phyloP scores from a whole-genome alignment of 2,329 filamentous ascomycete species.

The Periglandula ipomoeae region DNA sequence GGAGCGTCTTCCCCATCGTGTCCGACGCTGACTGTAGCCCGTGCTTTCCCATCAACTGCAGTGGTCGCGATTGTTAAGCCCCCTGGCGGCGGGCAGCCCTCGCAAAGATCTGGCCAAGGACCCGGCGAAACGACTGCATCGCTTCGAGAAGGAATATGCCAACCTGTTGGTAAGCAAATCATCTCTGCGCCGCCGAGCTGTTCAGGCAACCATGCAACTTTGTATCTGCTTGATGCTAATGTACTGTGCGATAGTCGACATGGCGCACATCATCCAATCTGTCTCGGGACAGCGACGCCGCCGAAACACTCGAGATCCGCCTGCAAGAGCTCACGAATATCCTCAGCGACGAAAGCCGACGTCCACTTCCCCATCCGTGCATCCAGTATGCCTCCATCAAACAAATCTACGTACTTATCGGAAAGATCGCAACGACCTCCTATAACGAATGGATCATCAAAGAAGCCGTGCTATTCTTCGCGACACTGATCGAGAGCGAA shows the following conservation, averaged over 20 bases:
- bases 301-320: conserved; percentile 52
- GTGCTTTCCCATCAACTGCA: conserved; percentile 18
- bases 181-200: neutral
- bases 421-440: conserved; percentile 78
- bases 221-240: neutral
- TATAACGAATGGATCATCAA: conserved; percentile 80
- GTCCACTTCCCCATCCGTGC: conserved; percentile 84
- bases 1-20: too few relatives aligned
- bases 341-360: conserved; percentile 80
- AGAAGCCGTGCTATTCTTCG: conserved; percentile 78
- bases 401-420: conserved; percentile 82
- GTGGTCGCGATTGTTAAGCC: conserved; percentile 61
- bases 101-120: conserved; percentile 53
- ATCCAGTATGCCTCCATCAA: conserved; percentile 77
- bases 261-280: conserved; percentile 56
- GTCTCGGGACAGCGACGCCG: conserved; percentile 49
- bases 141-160: conserved; percentile 58
- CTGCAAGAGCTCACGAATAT: conserved; percentile 60
- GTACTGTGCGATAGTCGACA: conserved; percentile 29
- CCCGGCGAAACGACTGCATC: conserved; percentile 53
- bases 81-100: conserved; percentile 45
- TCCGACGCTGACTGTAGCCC: conserved; percentile 4
- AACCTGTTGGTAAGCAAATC: conserved; percentile 44
- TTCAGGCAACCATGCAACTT: too few relatives aligned
- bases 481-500: conserved; percentile 88